Conservation (phyloP, 2,329 filamentous ascomycete species). For the Microcyclospora tardicrescens region DNA sequence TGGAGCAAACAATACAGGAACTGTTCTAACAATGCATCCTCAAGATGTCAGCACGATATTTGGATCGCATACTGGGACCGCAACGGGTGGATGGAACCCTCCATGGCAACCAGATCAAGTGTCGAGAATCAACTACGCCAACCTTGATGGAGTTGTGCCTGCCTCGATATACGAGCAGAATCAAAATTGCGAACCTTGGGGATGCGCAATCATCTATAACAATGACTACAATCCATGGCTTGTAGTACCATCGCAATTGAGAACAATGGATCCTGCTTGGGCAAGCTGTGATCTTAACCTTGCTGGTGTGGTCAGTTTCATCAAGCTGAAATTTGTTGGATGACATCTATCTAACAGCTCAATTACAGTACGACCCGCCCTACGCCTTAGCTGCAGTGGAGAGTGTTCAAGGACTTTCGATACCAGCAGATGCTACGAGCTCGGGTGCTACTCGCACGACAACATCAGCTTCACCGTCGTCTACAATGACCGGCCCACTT, state of each 20-base stretch:
- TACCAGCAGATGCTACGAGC: too few relatives aligned
- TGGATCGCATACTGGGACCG: neutral
- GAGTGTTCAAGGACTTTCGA: too few relatives aligned
- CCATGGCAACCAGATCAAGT: neutral
- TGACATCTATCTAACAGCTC: too few relatives aligned
- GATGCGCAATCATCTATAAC: conserved; percentile 4
- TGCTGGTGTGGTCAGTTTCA: conserved; percentile 2
- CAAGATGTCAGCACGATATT: conserved; percentile 1
- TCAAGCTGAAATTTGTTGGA: too few relatives aligned
- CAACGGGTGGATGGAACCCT: neutral
- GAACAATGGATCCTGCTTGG: conserved; percentile 9
- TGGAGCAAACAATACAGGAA: neutral
- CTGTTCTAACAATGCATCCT: neutral
- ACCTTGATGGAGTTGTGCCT: neutral
- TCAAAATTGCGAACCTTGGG: neutral
- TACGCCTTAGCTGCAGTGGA: too few relatives aligned
- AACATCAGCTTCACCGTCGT: too few relatives aligned
- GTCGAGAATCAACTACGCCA: neutral
- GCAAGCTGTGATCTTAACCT: conserved; percentile 6
- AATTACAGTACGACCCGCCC: too few relatives aligned
- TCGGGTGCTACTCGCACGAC: too few relatives aligned
- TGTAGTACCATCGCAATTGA: conserved; percentile 7
- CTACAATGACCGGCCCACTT: too few relatives aligned
- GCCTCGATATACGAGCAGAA: neutral
- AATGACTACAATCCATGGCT: conserved; percentile 6